Conservation (phyloP, 805 yeast species). For the Nakazawaea peltata region DNA sequence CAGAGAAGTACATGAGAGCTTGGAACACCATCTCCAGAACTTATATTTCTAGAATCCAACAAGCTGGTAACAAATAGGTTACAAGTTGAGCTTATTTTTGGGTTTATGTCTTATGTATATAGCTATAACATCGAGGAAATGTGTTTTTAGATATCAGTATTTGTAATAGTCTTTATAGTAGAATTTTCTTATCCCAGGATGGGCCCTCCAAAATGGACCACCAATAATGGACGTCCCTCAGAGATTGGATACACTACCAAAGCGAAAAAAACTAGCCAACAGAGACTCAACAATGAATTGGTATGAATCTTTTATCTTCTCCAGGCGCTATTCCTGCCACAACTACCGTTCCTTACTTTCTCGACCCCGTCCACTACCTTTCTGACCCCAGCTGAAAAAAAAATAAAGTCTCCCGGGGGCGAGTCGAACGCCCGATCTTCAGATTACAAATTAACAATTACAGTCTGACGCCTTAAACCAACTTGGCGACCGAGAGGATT, state of each 20-base stretch:
- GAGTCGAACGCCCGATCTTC: conserved; percentile 12
- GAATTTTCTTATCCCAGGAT: too few species aligned
- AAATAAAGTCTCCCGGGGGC: conserved; percentile 10
- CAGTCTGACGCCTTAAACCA: conserved; percentile 12
- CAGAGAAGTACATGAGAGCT: conserved; percentile 81
- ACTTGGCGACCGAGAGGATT: conserved; percentile 11
- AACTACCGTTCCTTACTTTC: too few species aligned
- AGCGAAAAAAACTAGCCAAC: too few species aligned
- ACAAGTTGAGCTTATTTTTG: too few species aligned
- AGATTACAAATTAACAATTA: conserved; percentile 10
- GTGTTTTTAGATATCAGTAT: not conserved
- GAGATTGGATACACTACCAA: too few species aligned
- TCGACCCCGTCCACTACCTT: too few species aligned
- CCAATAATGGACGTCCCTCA: too few species aligned
- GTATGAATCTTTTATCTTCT: too few species aligned
- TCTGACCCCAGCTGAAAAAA: not conserved
- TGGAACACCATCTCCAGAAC: conserved; percentile 82
- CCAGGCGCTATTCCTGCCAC: too few species aligned
- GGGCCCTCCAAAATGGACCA: too few species aligned
- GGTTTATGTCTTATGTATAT: not conserved
- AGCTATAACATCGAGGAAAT: not conserved
- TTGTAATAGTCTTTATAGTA: too few species aligned
- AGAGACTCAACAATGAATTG: too few species aligned
- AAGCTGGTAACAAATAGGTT: conserved; percentile 19
- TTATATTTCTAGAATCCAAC: conserved; percentile 70